Base-by-base conservation (phyloP, 176 grass and related monocot species). In the Elaeis guineensis region DNA sequence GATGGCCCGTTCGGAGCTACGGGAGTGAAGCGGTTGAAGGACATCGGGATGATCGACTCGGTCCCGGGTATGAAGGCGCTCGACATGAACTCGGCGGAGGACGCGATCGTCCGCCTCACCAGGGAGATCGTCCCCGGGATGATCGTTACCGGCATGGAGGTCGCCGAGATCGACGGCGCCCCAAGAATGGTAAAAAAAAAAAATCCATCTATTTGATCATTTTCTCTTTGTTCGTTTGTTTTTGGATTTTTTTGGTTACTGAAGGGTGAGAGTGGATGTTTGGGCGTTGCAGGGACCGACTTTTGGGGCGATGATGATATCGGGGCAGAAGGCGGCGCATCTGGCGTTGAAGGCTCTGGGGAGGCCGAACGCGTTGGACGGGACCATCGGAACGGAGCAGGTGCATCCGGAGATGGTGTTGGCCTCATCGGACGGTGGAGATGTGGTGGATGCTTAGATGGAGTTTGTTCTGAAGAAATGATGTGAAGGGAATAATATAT, bases 1-100 rank as follows among this genome's bases (percentile, higher is more conserved):
- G 93, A 98, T n/a, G 93, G 93, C 15, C 93, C 93, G 0, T 98
- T 92, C 35, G 84, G 93, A 0, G 93, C 93, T 44, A 98, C 93
- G 0, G 93, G 84, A 0, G 93, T 98, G 11, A 98, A 98, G 73
- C 60, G 93, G 67, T 85, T 98, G 19, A 80, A 89, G 81, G 79
- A 86, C 73, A 92, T 98, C 62, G 93, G 87, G 21, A 92, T 98
- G 88, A 92, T 92, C 75, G 70, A 81, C 52, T 26, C 81, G 1
- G 93, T 98, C 25, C 93, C 93, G 0, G 88, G 88, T 30, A 98
- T 98, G 93, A 77, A 80, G 49, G 93, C 87, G 1, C 84, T 92
- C 0, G 93, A 98, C 70, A 98, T 98, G 93, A 92, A 92, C 76
- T 70, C 84, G 0, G 87, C 93, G 0, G 93, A 98, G 81, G 84